A percentile compares a stretch with the other conserved stretches of the same genome.
phyloP scores from a whole-genome alignment of 129 eudicot species.

The Heracleum sosnowskyi region DNA sequence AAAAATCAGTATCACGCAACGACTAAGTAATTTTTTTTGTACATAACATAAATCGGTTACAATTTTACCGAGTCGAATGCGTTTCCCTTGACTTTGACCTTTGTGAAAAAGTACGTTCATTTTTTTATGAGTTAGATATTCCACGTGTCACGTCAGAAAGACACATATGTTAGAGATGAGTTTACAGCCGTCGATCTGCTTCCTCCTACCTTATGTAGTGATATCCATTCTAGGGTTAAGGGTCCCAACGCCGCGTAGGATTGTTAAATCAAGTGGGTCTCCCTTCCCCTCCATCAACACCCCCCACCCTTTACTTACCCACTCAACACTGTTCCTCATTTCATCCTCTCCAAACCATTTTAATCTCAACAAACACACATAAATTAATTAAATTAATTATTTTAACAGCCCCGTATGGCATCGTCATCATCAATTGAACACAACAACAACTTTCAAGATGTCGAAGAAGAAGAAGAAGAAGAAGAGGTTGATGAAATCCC shows the following conservation, averaged over 20 bases:
- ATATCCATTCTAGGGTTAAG: neutral
- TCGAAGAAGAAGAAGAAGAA: conserved; percentile 15
- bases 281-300: neutral
- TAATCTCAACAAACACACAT: neutral
- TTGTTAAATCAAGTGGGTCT: conserved; percentile 30
- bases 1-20: too few species aligned
- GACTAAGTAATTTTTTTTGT: too few species aligned
- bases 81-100: too few species aligned
- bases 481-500: conserved; percentile 11
- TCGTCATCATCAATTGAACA: conserved; percentile 25
- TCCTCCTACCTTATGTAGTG: neutral
- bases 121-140: neutral
- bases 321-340: neutral
- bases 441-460: conserved; percentile 10
- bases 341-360: conserved; percentile 14
- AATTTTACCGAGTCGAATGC: too few species aligned
- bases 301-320: neutral
- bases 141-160: neutral
- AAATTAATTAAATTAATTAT: neutral
- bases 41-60: too few species aligned
- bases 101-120: neutral
- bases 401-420: too few species aligned
- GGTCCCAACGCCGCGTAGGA: conserved; percentile 29
- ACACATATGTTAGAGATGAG: neutral
- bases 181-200: conserved; percentile 16